Evolutionary conservation across 2,329 filamentous ascomycete genomes (phyloP).

Genomic region (Fusarium coffeatum): DNA sequence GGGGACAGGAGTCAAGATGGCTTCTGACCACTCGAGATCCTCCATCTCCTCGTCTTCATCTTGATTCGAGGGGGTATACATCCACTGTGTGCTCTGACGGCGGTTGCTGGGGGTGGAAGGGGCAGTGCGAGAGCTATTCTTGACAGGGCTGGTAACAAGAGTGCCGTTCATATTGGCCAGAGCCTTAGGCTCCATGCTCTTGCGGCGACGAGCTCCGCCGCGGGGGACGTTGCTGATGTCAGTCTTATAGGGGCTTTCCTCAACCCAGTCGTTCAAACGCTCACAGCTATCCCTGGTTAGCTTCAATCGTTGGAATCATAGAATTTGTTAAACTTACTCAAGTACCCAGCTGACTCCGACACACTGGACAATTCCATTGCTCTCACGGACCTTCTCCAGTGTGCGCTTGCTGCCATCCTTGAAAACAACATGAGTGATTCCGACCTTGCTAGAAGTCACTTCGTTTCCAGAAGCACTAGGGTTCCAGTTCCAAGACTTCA

Average conservation of each 20-base stretch:
- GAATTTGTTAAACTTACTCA: constrained; percentile 70
- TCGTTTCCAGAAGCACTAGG: constrained; percentile 57
- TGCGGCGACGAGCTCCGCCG: constrained; percentile 76
- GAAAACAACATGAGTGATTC: constrained; percentile 89
- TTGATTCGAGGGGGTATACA: constrained; percentile 63
- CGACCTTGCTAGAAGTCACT: constrained; percentile 64
- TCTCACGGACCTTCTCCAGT: constrained; percentile 81
- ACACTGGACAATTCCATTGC: constrained; percentile 80
- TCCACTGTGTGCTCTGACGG: constrained; percentile 66
- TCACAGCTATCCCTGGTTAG: constrained; percentile 70
- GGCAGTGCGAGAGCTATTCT: constrained; percentile 51
- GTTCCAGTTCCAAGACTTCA: constrained; percentile 82
- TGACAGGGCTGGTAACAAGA: constrained; percentile 60
- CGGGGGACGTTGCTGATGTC: constrained; percentile 75
- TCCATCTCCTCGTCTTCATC: constrained; percentile 55
- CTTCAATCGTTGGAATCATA: not conserved
- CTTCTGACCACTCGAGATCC: constrained; percentile 56
- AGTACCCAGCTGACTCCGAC: constrained; percentile 91
- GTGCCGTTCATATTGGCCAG: constrained; percentile 76
- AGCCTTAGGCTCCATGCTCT: constrained; percentile 83
- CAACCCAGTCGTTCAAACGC: constrained; percentile 79
- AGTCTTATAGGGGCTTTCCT: constrained; percentile 76
- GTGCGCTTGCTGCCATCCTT: constrained; percentile 87
- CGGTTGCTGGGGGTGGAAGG: constrained; percentile 63
- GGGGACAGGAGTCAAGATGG: constrained; percentile 66